phyloP scores from a whole-genome alignment of 2,329 filamentous ascomycete species.

The Pseudogymnoascus sp. region DNA sequence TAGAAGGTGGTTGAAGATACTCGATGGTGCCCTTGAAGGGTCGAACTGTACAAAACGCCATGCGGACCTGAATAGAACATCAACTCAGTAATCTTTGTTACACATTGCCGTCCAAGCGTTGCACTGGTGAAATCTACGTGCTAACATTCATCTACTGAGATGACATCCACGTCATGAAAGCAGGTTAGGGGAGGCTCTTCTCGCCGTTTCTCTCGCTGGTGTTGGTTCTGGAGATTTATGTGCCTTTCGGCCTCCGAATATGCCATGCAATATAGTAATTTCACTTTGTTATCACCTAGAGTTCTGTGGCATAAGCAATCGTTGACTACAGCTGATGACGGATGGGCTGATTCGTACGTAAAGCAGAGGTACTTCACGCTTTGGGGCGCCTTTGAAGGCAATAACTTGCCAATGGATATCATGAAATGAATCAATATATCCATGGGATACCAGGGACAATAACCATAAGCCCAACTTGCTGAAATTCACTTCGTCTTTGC shows the following conservation, averaged over 20 bases:
- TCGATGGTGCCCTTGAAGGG: not conserved
- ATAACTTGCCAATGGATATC: not conserved
- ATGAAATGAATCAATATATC: not conserved
- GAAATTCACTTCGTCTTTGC: not conserved
- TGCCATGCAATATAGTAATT: not conserved
- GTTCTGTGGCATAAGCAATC: not conserved
- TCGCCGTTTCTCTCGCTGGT: not conserved
- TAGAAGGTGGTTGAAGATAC: constrained; percentile 7
- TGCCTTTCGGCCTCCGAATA: not conserved
- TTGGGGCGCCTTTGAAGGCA: not conserved
- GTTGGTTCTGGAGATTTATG: not conserved
- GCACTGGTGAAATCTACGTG: not conserved
- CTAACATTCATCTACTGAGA: not conserved
- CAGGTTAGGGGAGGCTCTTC: not conserved
- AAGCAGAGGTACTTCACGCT: not conserved
- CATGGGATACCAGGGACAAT: not conserved
- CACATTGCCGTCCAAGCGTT: not conserved
- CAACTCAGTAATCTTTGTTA: constrained; percentile 7
- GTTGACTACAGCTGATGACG: not conserved
- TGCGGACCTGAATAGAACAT: constrained; percentile 8
- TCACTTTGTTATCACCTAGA: not conserved
- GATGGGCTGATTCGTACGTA: not conserved
- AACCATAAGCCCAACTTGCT: not conserved
- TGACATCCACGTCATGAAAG: not conserved
- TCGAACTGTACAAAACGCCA: constrained; percentile 9